A percentile compares a stretch with the other conserved stretches of the same genome.
phyloP scores from a whole-genome alignment of 192 early-diverging fungal species.

The Linnemannia schmuckeri region DNA sequence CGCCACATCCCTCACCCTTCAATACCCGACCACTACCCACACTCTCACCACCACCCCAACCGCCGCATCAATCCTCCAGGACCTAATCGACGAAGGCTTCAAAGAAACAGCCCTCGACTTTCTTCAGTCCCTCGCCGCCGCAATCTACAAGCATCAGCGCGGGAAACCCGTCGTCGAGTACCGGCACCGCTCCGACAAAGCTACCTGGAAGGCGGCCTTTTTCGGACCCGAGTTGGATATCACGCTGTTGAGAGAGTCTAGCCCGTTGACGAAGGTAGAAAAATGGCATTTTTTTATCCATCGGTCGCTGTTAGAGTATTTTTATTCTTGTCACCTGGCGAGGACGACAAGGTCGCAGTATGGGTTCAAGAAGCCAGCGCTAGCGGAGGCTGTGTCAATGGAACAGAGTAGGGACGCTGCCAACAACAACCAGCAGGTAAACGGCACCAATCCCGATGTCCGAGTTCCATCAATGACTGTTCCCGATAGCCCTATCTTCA shows the following conservation, averaged over 20 bases:
- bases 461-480: constrained; percentile 7
- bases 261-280: not conserved
- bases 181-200: not conserved
- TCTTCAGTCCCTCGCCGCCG: not conserved
- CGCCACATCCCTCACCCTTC: not conserved
- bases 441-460: constrained; percentile 1
- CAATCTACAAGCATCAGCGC: not conserved
- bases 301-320: not conserved
- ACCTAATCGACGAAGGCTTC: not conserved
- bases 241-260: not conserved
- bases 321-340: not conserved
- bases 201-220: not conserved
- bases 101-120: not conserved
- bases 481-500: constrained; percentile 40
- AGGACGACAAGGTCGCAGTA: no score
- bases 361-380: no score
- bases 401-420: constrained; percentile 2
- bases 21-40: no score
- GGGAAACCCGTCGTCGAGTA: constrained; percentile 4
- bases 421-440: constrained; percentile 7
- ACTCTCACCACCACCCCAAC: no score
- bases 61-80: no score
- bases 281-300: not conserved
- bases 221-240: not conserved
- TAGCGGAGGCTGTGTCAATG: not conserved